phyloP scores from a whole-genome alignment of 179 eudicot genomes.

The Actinidia arguta region DNA sequence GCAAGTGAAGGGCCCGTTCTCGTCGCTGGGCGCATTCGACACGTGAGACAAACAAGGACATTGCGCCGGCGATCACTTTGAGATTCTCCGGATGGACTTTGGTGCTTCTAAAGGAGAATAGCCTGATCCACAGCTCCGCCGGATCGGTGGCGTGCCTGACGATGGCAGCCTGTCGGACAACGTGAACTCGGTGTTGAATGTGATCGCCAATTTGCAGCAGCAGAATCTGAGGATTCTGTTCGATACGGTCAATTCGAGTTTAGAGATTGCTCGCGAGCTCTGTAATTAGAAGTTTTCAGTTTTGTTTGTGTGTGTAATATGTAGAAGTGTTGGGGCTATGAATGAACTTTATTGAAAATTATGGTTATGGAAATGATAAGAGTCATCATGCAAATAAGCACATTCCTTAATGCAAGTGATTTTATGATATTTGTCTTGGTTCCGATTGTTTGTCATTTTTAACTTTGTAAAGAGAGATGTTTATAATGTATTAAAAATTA shows the following conservation, averaged over 20 bases:
- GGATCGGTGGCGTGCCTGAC: constrained; percentile 80
- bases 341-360: too few species aligned
- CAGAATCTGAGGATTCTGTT: constrained; percentile 85
- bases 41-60: constrained; percentile 68
- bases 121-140: constrained; percentile 76
- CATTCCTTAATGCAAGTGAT: too few species aligned
- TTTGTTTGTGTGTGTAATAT: too few species aligned
- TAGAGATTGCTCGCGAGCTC: constrained; percentile 76
- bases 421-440: too few species aligned
- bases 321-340: too few species aligned
- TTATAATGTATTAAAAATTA: too few species aligned
- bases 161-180: constrained; percentile 71
- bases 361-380: too few species aligned
- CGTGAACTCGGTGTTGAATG: constrained; percentile 74
- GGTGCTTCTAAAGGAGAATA: constrained; percentile 73
- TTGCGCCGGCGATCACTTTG: constrained; percentile 60
- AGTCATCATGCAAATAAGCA: too few species aligned
- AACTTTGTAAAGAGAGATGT: too few species aligned
- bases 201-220: constrained; percentile 91
- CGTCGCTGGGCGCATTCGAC: constrained; percentile 73
- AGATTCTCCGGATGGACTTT: constrained; percentile 70
- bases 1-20: constrained; percentile 70
- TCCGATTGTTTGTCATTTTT: too few species aligned
- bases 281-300: too few species aligned
- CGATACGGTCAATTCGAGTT: constrained; percentile 66